phyloP scores from a whole-genome alignment of 495 filamentous ascomycete genomes.

The Lasiosphaeria ovina region DNA sequence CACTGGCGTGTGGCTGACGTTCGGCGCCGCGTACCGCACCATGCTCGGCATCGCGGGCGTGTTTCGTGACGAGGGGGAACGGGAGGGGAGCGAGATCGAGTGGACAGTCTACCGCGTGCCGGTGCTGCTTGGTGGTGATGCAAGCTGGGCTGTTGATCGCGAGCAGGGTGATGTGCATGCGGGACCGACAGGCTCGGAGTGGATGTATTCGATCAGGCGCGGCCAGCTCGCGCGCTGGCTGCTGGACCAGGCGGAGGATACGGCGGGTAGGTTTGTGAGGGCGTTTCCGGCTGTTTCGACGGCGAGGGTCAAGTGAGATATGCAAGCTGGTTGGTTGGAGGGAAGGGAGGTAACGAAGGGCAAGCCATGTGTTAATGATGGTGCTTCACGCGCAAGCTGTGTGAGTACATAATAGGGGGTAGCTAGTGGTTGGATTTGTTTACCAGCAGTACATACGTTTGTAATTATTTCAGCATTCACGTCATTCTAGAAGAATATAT shows the following conservation, averaged over 20 bases:
- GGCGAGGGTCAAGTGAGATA: neutral
- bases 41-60: conserved; percentile 10
- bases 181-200: conserved; percentile 14
- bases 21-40: conserved; percentile 2
- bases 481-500: too few relatives aligned
- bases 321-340: too few relatives aligned
- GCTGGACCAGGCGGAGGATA: conserved; percentile 14
- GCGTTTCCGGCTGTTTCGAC: neutral
- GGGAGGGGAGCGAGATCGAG: conserved; percentile 10
- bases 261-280: neutral
- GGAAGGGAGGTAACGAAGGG: too few relatives aligned
- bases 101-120: conserved; percentile 26
- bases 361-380: too few relatives aligned
- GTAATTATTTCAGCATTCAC: too few relatives aligned
- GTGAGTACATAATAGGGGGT: too few relatives aligned
- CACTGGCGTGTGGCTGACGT: conserved; percentile 6
- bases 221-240: conserved; percentile 22
- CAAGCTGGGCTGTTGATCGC: conserved; percentile 20
- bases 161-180: conserved; percentile 18
- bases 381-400: too few relatives aligned
- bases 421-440: too few relatives aligned
- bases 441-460: too few relatives aligned
- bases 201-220: conserved; percentile 15
- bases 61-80: conserved; percentile 13
- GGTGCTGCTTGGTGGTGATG: conserved; percentile 15